These are phyloP conservation scores for Cryptococcus jaspeensis DNA, from an alignment of 1,284 basidiomycete genomes.

Conservation along the genomic window DNA sequence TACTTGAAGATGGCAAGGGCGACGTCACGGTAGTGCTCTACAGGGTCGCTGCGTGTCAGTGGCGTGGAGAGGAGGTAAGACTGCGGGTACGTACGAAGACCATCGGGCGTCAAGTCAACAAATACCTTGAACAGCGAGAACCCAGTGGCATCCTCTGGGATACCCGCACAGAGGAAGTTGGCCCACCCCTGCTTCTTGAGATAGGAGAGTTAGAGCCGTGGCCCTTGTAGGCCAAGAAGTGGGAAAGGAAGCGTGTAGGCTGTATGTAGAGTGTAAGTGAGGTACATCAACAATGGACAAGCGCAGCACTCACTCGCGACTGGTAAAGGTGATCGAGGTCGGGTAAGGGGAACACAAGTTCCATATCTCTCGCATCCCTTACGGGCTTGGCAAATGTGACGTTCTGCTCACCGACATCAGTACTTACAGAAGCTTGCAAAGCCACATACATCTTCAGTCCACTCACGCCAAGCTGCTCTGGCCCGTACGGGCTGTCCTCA, in stretches of 20 bases:
- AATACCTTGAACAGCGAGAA: slow-evolving; percentile 89
- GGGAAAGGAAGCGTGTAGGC: slow-evolving; percentile 78
- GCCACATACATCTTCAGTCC: not conserved
- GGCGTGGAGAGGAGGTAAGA: slow-evolving; percentile 5
- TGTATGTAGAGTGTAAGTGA: slow-evolving; percentile 26
- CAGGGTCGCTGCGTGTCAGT: not conserved
- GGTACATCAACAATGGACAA: not conserved
- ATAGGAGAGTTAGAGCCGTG: slow-evolving; percentile 89
- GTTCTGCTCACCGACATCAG: slow-evolving; percentile 56
- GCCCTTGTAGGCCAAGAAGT: slow-evolving; percentile 95
- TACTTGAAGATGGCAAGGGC: slow-evolving; percentile 80
- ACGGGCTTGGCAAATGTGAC: slow-evolving; percentile 86
- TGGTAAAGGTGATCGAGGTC: slow-evolving; percentile 78
- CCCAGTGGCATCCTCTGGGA: slow-evolving; percentile 65
- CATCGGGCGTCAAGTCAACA: slow-evolving; percentile 77
- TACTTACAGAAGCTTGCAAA: too few relatives aligned
- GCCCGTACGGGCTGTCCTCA: slow-evolving; percentile 71
- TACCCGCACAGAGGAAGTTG: slow-evolving; percentile 72
- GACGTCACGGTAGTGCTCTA: slow-evolving; percentile 75
- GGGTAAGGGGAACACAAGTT: slow-evolving; percentile 83
- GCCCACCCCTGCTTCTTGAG: slow-evolving; percentile 92
- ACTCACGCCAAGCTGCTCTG: slow-evolving; percentile 72
- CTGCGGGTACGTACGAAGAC: slow-evolving; percentile 64
- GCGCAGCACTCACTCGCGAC: slow-evolving; percentile 60
- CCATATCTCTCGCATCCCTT: slow-evolving; percentile 82